Evolutionary conservation across 1,284 basidiomycete species (phyloP).

Genomic region (Kwoniella shivajii): DNA sequence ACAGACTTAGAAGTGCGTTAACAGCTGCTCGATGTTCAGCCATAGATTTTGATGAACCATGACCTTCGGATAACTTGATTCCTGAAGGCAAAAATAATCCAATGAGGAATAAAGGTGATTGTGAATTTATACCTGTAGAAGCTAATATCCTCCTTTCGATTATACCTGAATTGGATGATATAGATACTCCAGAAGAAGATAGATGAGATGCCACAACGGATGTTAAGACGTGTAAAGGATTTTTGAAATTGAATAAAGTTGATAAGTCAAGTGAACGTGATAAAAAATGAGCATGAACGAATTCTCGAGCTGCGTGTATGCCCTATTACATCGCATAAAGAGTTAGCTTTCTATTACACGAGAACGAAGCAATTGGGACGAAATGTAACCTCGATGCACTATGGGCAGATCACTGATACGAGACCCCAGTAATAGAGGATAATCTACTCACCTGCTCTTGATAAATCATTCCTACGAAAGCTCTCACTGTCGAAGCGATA

Average conservation of each 20-base stretch:
- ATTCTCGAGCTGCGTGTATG: constrained; percentile 77
- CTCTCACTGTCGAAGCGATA: constrained; percentile 55
- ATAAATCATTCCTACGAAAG: constrained; percentile 60
- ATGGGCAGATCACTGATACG: no score
- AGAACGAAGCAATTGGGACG: no score
- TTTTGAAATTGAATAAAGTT: constrained; percentile 82
- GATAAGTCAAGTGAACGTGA: constrained; percentile 78
- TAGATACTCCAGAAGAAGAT: constrained; percentile 56
- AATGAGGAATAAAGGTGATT: constrained; percentile 88
- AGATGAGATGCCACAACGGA: constrained; percentile 74
- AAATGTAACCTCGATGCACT: no score
- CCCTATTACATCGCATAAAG: constrained; percentile 61
- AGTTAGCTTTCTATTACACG: neutral
- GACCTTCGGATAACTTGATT: constrained; percentile 86
- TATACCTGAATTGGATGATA: constrained; percentile 7
- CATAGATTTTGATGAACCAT: constrained; percentile 91
- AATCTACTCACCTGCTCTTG: constrained; percentile 56
- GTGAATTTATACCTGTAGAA: constrained; percentile 86
- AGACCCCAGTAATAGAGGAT: constrained; percentile 23
- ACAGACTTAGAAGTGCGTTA: constrained; percentile 49
- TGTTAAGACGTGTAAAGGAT: constrained; percentile 77
- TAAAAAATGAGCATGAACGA: constrained; percentile 83
- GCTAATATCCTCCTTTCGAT: constrained; percentile 68
- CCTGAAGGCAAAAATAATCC: constrained; percentile 87
- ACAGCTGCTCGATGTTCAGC: constrained; percentile 80